phyloP scores from a whole-genome alignment of 129 eudicot genomes.

The Artemisia annua region DNA sequence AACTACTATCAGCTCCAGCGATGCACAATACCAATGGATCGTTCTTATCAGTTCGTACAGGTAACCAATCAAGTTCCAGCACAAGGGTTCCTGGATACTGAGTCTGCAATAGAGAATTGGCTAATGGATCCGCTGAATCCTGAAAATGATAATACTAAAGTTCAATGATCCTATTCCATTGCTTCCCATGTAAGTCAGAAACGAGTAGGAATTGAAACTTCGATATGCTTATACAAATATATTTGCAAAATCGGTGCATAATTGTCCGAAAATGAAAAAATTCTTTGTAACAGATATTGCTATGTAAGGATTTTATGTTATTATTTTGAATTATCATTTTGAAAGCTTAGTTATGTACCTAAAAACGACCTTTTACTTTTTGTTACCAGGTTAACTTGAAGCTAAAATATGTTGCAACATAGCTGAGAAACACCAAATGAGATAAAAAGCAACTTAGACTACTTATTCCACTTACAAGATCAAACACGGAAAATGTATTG shows the following conservation, averaged over 20 bases:
- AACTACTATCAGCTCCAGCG: conserved; percentile 99
- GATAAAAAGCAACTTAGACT: conserved; percentile 31
- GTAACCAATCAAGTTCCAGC: conserved; percentile 96
- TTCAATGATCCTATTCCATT: conserved; percentile 6
- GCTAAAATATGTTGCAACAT: conserved; percentile 29
- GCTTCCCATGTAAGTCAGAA: background rate
- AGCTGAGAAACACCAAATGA: conserved; percentile 25
- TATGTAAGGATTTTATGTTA: background rate
- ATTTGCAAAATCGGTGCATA: background rate
- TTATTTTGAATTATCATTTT: background rate
- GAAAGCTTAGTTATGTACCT: conserved; percentile 10
- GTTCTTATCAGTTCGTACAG: conserved; percentile 69
- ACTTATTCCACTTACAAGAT: conserved; percentile 74
- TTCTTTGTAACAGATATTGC: conserved; percentile 1
- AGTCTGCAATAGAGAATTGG: conserved; percentile 86
- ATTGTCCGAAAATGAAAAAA: background rate
- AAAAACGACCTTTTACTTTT: background rate
- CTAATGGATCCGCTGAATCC: conserved; percentile 95
- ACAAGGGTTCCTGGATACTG: conserved; percentile 93
- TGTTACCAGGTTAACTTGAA: conserved; percentile 7
- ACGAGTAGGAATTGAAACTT: conserved; percentile 2
- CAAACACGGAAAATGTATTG: conserved; percentile 92
- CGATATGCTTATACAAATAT: background rate
- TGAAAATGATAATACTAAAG: conserved; percentile 30
- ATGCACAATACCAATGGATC: conserved; percentile 94